These are phyloP conservation scores for Lathyrus oleraceus DNA, from an alignment of 306 rosid species.

Conservation along the genomic window DNA sequence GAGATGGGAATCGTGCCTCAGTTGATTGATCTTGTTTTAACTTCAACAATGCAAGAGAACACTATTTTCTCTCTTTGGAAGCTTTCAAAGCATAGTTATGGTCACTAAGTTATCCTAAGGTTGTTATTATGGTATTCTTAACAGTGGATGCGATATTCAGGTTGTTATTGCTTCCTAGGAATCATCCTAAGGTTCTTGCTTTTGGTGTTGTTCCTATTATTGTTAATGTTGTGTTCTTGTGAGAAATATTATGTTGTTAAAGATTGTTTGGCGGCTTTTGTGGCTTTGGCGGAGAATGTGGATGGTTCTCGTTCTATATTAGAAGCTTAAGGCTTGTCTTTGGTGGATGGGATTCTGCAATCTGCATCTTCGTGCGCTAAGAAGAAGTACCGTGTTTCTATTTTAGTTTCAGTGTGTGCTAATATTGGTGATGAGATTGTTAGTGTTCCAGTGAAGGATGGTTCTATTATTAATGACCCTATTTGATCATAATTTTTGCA, in stretches of 20 bases:
- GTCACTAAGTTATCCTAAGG: slow-evolving; percentile 37
- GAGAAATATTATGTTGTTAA: slow-evolving; percentile 40
- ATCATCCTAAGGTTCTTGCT: slow-evolving; percentile 47
- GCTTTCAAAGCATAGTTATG: slow-evolving; percentile 65
- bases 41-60: slow-evolving; percentile 42
- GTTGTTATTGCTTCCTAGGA: slow-evolving; percentile 46
- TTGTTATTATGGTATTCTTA: too few species aligned
- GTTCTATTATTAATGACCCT: slow-evolving; percentile 31
- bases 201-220: slow-evolving; percentile 54
- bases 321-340: slow-evolving; percentile 27
- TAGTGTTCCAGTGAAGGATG: slow-evolving; percentile 40
- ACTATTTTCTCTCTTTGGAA: slow-evolving; percentile 58
- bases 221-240: slow-evolving; percentile 38
- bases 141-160: slow-evolving; percentile 62
- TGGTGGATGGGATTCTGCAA: slow-evolving; percentile 32
- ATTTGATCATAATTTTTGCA: too few species aligned
- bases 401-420: slow-evolving; percentile 55
- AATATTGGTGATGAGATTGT: slow-evolving; percentile 53
- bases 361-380: slow-evolving; percentile 24
- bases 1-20: slow-evolving; percentile 55
- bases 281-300: slow-evolving; percentile 45
- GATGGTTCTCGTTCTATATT: slow-evolving; percentile 52
- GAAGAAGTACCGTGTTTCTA: slow-evolving; percentile 62
- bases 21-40: slow-evolving; percentile 42
- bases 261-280: slow-evolving; percentile 59